Percentiles rank a stretch among this genome's conserved stretches.
phyloP scores from a whole-genome alignment of 2,329 filamentous ascomycete genomes.

The Neodidymelliopsis sp. region DNA sequence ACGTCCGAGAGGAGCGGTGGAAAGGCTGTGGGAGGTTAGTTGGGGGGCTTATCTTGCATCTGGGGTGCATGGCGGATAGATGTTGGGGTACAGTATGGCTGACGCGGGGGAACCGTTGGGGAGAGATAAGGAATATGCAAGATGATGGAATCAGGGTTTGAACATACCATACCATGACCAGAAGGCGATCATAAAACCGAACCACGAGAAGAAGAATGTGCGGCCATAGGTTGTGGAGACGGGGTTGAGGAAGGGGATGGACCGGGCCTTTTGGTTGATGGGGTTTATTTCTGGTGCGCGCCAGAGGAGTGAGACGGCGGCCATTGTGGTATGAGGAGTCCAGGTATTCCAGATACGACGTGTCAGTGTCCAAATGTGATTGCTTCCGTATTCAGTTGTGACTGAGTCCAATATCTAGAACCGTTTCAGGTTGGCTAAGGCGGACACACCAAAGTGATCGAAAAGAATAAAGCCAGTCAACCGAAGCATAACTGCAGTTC shows the following conservation, averaged over 20 bases:
- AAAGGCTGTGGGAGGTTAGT: conserved; percentile 32
- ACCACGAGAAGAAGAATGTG: conserved; percentile 88
- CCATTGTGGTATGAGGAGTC: conserved; percentile 20
- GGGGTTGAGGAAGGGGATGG: conserved; percentile 78
- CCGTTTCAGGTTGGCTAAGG: not conserved
- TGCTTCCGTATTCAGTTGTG: not conserved
- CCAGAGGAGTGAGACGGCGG: conserved; percentile 31
- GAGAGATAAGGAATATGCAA: conserved; percentile 19
- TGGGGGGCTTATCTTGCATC: not conserved
- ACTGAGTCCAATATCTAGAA: not conserved
- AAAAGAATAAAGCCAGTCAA: not conserved
- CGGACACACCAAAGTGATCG: not conserved
- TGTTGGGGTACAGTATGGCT: not conserved
- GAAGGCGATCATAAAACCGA: conserved; percentile 84
- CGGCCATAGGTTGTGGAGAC: conserved; percentile 77
- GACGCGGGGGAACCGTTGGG: not conserved
- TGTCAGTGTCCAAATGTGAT: not conserved
- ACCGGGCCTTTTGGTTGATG: conserved; percentile 79
- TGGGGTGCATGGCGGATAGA: conserved; percentile 4
- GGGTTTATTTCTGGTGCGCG: conserved; percentile 76
- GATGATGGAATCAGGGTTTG: not conserved
- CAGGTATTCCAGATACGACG: not conserved
- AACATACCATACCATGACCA: conserved; percentile 69
- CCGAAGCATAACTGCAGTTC: not conserved
- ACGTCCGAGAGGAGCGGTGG: conserved; percentile 55